phyloP scores from a whole-genome alignment of 108 stramenopile genomes.

The Conticribra weissflogii region DNA sequence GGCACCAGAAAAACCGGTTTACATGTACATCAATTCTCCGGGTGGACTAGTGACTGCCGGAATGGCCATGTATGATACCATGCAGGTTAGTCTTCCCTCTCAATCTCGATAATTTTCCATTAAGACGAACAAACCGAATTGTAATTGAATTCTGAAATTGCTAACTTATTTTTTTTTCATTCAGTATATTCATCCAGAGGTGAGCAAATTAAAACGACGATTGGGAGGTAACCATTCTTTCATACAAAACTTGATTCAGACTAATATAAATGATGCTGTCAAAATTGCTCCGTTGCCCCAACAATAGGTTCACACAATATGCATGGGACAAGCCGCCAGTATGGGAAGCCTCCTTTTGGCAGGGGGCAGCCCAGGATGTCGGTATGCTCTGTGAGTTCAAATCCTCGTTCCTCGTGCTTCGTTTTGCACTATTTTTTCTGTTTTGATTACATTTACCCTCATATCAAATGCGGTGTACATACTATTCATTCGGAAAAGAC shows the following conservation, averaged over 20 bases:
- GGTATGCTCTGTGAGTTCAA: conserved; percentile 63
- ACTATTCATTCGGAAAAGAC: conserved; percentile 24
- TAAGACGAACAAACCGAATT: too few relatives aligned
- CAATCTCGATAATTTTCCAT: too few relatives aligned
- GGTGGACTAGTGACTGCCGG: conserved; percentile 94
- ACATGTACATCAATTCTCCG: conserved; percentile 95
- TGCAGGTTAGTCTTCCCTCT: conserved; percentile 97
- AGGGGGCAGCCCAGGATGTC: conserved; percentile 79
- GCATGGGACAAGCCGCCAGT: conserved; percentile 97
- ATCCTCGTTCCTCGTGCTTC: not conserved
- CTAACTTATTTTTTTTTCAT: too few relatives aligned
- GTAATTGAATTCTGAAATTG: too few relatives aligned
- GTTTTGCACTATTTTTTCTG: not conserved
- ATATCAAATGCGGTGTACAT: not conserved
- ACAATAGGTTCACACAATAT: conserved; percentile 91
- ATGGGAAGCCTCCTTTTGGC: conserved; percentile 94
- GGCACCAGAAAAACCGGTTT: conserved; percentile 81
- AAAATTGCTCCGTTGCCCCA: too few relatives aligned
- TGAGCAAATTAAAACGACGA: too few relatives aligned
- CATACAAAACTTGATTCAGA: too few relatives aligned
- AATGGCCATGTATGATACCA: conserved; percentile 96
- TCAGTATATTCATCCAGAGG: too few relatives aligned
- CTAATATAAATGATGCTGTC: too few relatives aligned
- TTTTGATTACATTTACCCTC: not conserved
- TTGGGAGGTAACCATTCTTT: too few relatives aligned